These are phyloP conservation scores for Elaphomyces granulatus DNA, from an alignment of 495 filamentous ascomycete species.

Conservation along the genomic window DNA sequence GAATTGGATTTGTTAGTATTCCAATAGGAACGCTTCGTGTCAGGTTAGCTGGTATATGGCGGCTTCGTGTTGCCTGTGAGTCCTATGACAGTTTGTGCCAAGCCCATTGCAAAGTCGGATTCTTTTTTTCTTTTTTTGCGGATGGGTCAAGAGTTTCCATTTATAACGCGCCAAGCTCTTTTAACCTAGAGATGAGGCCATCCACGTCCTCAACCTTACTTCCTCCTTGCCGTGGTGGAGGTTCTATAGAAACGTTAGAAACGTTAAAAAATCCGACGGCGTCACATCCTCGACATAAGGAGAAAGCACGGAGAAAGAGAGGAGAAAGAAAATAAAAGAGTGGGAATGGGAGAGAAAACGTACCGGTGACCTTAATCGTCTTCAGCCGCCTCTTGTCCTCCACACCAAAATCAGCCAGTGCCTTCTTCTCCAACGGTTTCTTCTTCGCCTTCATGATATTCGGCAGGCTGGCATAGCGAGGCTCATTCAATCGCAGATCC, in stretches of 20 bases:
- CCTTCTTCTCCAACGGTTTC: conserved; percentile 92
- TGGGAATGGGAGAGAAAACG: conserved; percentile 16
- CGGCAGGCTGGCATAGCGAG: conserved; percentile 83
- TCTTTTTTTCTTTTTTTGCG: too few relatives aligned
- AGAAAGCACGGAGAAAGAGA: conserved; percentile 13
- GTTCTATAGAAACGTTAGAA: too few relatives aligned
- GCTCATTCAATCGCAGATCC: conserved; percentile 89
- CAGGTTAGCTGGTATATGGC: too few relatives aligned
- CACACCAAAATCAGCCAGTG: conserved; percentile 62
- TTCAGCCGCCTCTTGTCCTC: conserved; percentile 63
- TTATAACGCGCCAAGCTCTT: conserved; percentile 88
- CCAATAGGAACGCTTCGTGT: too few relatives aligned
- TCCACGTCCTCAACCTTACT: conserved; percentile 96
- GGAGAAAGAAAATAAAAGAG: conserved; percentile 1
- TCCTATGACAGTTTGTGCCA: too few relatives aligned
- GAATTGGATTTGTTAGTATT: too few relatives aligned
- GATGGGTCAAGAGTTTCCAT: too few relatives aligned
- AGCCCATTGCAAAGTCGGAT: too few relatives aligned
- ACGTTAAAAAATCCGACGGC: too few relatives aligned
- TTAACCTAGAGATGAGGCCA: conserved; percentile 78
- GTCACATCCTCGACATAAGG: too few relatives aligned
- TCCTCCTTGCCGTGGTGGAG: conserved; percentile 75
- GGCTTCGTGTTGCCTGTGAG: too few relatives aligned
- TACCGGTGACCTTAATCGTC: conserved; percentile 73
- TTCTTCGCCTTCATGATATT: conserved; percentile 99